phyloP scores from a whole-genome alignment of 2,329 filamentous ascomycete genomes.

The Talaromyces sp. region DNA sequence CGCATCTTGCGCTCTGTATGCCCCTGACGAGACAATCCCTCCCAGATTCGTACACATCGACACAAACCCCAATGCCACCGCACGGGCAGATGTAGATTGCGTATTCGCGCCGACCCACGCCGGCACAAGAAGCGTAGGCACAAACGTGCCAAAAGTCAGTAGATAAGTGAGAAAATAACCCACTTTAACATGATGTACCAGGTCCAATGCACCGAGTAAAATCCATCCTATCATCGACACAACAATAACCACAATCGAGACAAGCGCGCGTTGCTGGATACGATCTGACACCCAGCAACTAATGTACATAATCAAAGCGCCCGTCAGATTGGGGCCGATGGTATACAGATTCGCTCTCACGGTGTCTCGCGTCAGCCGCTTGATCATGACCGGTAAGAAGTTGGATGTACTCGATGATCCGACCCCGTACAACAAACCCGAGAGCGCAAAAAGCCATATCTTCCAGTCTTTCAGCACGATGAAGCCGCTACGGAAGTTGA shows the following conservation, averaged over 20 bases:
- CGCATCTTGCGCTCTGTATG: constrained; percentile 5
- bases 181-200: background rate
- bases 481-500: background rate
- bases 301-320: background rate
- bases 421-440: constrained; percentile 7
- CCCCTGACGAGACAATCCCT: background rate
- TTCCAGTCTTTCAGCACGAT: background rate
- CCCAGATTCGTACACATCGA: constrained; percentile 5
- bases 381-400: constrained; percentile 13
- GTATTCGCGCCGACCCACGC: constrained; percentile 6
- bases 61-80: constrained; percentile 4
- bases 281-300: constrained; percentile 5
- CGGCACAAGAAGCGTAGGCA: background rate
- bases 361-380: constrained; percentile 4
- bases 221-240: constrained; percentile 13
- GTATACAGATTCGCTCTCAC: constrained; percentile 12
- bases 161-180: constrained; percentile 9
- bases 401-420: constrained; percentile 9
- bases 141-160: constrained; percentile 1
- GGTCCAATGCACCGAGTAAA: background rate
- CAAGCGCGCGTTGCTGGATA: background rate
- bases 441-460: constrained; percentile 7
- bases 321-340: constrained; percentile 10
- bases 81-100: background rate
- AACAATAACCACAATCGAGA: background rate